These are phyloP conservation scores for Orychophragmus violaceus DNA, from an alignment of 345 rosid species.

Conservation along the genomic window DNA sequence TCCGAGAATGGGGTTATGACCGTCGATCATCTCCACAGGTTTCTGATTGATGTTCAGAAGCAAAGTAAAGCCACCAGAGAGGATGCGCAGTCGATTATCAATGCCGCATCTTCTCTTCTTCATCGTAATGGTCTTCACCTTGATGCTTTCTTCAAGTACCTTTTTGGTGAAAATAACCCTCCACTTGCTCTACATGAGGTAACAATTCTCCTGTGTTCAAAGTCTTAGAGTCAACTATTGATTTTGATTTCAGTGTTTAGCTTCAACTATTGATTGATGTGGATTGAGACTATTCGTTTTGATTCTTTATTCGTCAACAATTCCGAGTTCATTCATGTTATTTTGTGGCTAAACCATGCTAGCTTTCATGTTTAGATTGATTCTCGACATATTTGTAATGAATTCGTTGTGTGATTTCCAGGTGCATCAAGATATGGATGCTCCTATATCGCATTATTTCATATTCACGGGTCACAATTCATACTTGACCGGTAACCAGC, in stretches of 20 bases:
- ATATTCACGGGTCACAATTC: slow-evolving; percentile 83
- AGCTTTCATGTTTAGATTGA: neutral
- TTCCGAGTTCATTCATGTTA: neutral
- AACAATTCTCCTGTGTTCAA: neutral
- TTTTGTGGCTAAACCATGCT: neutral
- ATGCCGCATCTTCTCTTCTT: slow-evolving; percentile 33
- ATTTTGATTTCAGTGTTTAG: no score
- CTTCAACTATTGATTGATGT: neutral
- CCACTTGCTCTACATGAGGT: slow-evolving; percentile 46
- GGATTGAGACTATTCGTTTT: neutral
- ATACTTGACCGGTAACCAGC: slow-evolving; percentile 82
- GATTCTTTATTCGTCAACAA: no score
- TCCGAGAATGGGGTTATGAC: slow-evolving; percentile 55
- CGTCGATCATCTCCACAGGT: slow-evolving; percentile 43
- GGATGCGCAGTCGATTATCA: slow-evolving; percentile 46
- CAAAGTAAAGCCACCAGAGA: slow-evolving; percentile 40
- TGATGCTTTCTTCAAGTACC: slow-evolving; percentile 59
- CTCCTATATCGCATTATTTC: slow-evolving; percentile 79
- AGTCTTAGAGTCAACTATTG: no score
- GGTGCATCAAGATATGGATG: slow-evolving; percentile 82
- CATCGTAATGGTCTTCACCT: slow-evolving; percentile 49
- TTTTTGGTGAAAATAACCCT: slow-evolving; percentile 48
- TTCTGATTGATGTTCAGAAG: slow-evolving; percentile 56
- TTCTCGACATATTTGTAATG: neutral
- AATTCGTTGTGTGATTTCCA: slow-evolving; percentile 18